A percentile compares a stretch with the other conserved stretches of the same genome.
Conservation (phyloP, 129 eudicot genomes). For the Erigeron canadensis region DNA sequence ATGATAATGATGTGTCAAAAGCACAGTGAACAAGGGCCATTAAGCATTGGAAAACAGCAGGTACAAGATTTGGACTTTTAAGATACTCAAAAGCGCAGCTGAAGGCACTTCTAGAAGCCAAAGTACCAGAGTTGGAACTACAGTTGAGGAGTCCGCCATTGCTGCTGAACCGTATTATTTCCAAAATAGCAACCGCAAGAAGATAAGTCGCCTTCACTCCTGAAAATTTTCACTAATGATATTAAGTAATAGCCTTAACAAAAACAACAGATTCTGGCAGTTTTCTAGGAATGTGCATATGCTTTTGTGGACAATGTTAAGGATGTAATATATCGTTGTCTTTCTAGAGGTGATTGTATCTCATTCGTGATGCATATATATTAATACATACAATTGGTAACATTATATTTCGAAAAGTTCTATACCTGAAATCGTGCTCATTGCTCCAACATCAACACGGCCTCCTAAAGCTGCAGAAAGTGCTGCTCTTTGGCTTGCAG, state of each 20-base stretch:
- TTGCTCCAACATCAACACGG: constrained; percentile 83
- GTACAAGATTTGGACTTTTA: constrained; percentile 85
- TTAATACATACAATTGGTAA: not conserved
- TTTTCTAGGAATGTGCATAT: not conserved
- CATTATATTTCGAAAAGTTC: not conserved
- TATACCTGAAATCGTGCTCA: constrained; percentile 94
- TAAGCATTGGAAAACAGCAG: constrained; percentile 96
- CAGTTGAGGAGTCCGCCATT: constrained; percentile 95
- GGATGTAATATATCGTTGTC: not conserved
- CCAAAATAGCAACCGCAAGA: constrained; percentile 92
- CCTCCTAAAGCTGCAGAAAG: constrained; percentile 99
- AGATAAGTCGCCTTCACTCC: constrained; percentile 99
- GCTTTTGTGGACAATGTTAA: not conserved
- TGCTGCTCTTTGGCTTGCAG: constrained; percentile 83
- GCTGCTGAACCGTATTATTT: constrained; percentile 96
- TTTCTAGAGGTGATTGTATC: not conserved
- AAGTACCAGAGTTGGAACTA: constrained; percentile 44
- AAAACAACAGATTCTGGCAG: constrained; percentile 8
- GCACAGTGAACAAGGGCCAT: constrained; percentile 87
- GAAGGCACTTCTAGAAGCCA: constrained; percentile 90
- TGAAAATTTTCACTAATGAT: constrained; percentile 31
- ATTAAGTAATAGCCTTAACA: not conserved
- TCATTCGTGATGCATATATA: not conserved
- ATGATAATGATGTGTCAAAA: constrained; percentile 73
- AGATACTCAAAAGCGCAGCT: constrained; percentile 96